These are phyloP conservation scores for Trypanosoma avium DNA, from an alignment of 208 protist genomes.

Conservation along the genomic window DNA sequence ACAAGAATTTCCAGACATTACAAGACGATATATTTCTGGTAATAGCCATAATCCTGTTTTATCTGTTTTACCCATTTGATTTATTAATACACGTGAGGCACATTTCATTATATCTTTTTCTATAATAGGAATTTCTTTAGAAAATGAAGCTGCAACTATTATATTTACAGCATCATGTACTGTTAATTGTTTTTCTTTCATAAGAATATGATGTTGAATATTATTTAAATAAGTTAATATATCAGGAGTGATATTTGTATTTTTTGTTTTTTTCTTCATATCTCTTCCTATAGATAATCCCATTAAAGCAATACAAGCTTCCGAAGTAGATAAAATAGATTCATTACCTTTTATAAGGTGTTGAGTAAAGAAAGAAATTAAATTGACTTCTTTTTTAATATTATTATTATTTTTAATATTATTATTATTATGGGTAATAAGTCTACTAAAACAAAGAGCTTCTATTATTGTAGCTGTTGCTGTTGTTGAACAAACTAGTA, in stretches of 20 bases:
- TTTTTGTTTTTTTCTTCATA: too few relatives aligned
- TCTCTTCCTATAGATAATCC: neutral
- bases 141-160: slow-evolving; percentile 19
- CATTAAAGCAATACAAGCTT: neutral
- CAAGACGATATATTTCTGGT: slow-evolving; percentile 33
- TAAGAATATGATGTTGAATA: slow-evolving; percentile 32
- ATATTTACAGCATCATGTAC: slow-evolving; percentile 29
- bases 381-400: neutral
- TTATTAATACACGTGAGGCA: slow-evolving; percentile 19
- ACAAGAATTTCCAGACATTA: slow-evolving; percentile 21
- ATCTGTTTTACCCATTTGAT: slow-evolving; percentile 30
- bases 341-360: neutral
- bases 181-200: slow-evolving; percentile 26
- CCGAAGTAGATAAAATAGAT: slow-evolving; percentile 4
- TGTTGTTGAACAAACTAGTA: neutral
- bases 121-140: neutral
- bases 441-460: neutral
- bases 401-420: too few relatives aligned
- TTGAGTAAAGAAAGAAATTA: neutral
- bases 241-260: too few relatives aligned
- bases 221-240: neutral
- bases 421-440: too few relatives aligned
- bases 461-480: neutral
- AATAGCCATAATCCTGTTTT: slow-evolving; percentile 29
- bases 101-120: slow-evolving; percentile 15